Evolutionary conservation across 139 green algal genomes (phyloP).

Genomic region (Dunaliella primolecta): DNA sequence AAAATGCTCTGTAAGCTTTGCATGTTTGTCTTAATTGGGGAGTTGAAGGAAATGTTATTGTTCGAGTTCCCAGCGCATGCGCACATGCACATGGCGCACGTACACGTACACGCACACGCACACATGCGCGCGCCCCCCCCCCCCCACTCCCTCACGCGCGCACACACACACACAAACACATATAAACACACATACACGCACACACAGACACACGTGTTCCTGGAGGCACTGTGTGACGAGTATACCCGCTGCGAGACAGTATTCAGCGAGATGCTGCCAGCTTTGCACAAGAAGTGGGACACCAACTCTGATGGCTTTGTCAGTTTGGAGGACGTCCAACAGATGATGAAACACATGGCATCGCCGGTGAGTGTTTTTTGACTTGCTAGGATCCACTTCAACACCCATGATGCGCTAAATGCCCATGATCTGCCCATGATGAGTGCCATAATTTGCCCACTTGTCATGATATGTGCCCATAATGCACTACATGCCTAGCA

Average conservation of each 20-base stretch:
- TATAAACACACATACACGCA: not conserved
- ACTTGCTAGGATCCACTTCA: too few relatives aligned
- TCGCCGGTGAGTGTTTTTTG: conserved; percentile 1
- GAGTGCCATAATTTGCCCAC: too few relatives aligned
- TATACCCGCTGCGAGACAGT: conserved; percentile 17
- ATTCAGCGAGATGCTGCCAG: conserved; percentile 18
- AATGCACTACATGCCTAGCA: too few relatives aligned
- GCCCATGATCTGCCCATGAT: too few relatives aligned
- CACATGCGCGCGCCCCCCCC: conserved; percentile 18
- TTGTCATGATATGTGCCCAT: too few relatives aligned
- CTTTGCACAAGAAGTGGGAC: conserved; percentile 29
- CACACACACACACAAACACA: not conserved
- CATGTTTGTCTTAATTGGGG: not conserved
- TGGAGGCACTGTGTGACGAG: conserved; percentile 40
- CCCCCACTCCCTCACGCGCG: too few relatives aligned
- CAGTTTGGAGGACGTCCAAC: conserved; percentile 4
- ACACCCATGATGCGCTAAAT: too few relatives aligned
- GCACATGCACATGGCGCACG: too few relatives aligned
- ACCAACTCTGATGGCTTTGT: conserved; percentile 16
- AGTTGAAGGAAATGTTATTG: not conserved
- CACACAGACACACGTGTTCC: conserved; percentile 20
- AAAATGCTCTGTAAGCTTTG: not conserved
- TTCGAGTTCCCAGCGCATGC: not conserved
- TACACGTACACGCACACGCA: too few relatives aligned
- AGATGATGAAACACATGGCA: conserved; percentile 22